Percentiles rank a stretch among this genome's conserved stretches.
phyloP scores from a whole-genome alignment of 75 land plant genomes.

The Pinus taeda region DNA sequence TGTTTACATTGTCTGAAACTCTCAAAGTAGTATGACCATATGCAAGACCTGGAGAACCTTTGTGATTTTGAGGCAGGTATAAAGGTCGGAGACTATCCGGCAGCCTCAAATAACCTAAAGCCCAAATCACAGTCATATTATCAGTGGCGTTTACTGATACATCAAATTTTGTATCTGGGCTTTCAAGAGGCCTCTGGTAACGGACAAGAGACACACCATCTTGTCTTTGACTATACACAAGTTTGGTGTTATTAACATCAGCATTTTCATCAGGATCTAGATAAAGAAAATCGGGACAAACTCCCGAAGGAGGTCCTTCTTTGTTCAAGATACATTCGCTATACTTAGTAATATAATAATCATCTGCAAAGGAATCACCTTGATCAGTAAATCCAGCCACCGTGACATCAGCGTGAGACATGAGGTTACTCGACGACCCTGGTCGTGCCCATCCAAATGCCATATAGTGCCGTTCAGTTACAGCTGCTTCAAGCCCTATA shows the following conservation, averaged over 20 bases:
- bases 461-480: conserved; percentile 67
- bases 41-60: conserved; percentile 30
- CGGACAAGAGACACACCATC: conserved; percentile 91
- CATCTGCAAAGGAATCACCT: conserved; percentile 77
- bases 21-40: conserved; percentile 67
- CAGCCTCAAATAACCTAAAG: conserved; percentile 70
- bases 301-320: conserved; percentile 66
- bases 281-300: conserved; percentile 87
- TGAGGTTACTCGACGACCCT: conserved; percentile 21
- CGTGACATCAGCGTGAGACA: conserved; percentile 79
- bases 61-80: conserved; percentile 90
- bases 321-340: conserved; percentile 71
- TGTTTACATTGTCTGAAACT: conserved; percentile 51
- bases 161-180: conserved; percentile 69
- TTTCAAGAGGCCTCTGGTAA: conserved; percentile 52
- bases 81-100: conserved; percentile 73
- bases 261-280: conserved; percentile 37
- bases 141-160: conserved; percentile 44
- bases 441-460: conserved; percentile 98
- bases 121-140: conserved; percentile 91
- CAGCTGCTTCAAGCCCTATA: conserved; percentile 82
- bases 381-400: conserved; percentile 84
- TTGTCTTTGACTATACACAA: conserved; percentile 82
- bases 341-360: conserved; percentile 74
- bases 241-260: conserved; percentile 50